Conservation (phyloP, 768 basidiomycete species). For the Heimioporus sp. region DNA sequence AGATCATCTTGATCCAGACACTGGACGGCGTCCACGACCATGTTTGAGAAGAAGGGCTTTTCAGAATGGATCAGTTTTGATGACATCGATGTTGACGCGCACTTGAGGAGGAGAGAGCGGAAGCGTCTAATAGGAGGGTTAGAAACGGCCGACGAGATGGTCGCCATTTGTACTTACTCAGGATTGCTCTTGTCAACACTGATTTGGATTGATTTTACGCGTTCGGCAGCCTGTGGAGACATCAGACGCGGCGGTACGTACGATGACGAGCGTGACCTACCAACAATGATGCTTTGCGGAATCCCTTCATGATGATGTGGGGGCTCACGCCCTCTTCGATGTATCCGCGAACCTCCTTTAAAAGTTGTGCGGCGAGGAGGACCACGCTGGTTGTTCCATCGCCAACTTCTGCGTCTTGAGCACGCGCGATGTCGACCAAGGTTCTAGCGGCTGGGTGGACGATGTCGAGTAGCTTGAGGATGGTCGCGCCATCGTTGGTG, state of each 20-base stretch:
- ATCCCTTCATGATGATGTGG: slow-evolving; percentile 97
- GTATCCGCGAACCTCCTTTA: slow-evolving; percentile 88
- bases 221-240: slow-evolving; percentile 66
- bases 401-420: slow-evolving; percentile 97
- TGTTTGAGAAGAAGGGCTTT: slow-evolving; percentile 97
- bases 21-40: slow-evolving; percentile 97
- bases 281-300: slow-evolving; percentile 81
- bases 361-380: slow-evolving; percentile 86
- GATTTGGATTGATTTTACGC: slow-evolving; percentile 87
- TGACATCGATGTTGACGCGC: slow-evolving; percentile 99
- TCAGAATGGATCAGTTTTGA: slow-evolving; percentile 98
- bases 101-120: slow-evolving; percentile 91
- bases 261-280: slow-evolving; percentile 43
- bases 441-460: slow-evolving; percentile 97
- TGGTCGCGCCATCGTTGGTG: slow-evolving; percentile 99
- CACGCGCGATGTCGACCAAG: slow-evolving; percentile 97
- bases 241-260: slow-evolving; percentile 5
- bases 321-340: slow-evolving; percentile 98
- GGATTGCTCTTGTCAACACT: slow-evolving; percentile 87
- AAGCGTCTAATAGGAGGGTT: slow-evolving; percentile 60
- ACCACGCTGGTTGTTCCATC: slow-evolving; percentile 98
- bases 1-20: slow-evolving; percentile 91
- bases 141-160: neutral
- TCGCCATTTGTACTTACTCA: slow-evolving; percentile 55
- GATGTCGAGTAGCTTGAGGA: slow-evolving; percentile 95